These are phyloP conservation scores for Hortiboletus flavorubellus DNA, from an alignment of 768 basidiomycete species.

Conservation along the genomic window DNA sequence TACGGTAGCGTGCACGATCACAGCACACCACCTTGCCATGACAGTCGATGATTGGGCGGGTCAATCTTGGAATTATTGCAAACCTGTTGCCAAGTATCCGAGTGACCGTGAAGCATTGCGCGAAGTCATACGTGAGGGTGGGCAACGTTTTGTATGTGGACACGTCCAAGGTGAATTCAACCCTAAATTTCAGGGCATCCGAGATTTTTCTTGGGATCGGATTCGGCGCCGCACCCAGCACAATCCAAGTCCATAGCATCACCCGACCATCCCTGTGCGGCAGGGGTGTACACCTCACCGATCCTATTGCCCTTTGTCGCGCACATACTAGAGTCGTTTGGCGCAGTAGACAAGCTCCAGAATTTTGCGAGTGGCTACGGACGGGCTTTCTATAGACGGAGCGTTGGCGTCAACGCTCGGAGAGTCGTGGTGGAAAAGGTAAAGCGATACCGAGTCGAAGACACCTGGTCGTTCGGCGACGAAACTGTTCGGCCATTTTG, in stretches of 20 bases:
- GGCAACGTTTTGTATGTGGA: constrained; percentile 5
- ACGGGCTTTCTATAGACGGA: constrained; percentile 68
- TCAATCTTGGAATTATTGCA: constrained; percentile 94
- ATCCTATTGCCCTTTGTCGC: constrained; percentile 89
- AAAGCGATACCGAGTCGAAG: constrained; percentile 39
- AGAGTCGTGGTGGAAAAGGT: constrained; percentile 45
- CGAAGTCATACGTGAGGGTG: constrained; percentile 73
- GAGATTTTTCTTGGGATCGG: constrained; percentile 95
- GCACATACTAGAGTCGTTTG: constrained; percentile 82
- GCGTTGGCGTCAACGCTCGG: constrained; percentile 28
- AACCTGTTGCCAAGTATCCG: constrained; percentile 96
- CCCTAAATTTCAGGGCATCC: constrained; percentile 61
- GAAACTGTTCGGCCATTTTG: constrained; percentile 79
- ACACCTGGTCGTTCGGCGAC: constrained; percentile 41
- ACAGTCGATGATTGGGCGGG: constrained; percentile 98
- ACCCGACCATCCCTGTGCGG: constrained; percentile 77
- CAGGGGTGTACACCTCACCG: constrained; percentile 94
- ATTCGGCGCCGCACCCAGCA: constrained; percentile 90
- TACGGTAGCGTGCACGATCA: constrained; percentile 95
- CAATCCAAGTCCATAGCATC: constrained; percentile 65
- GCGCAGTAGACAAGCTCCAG: constrained; percentile 76
- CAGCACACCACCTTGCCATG: constrained; percentile 90
- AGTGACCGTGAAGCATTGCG: constrained; percentile 83
- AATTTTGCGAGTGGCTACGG: constrained; percentile 80
- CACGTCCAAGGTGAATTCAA: background rate